Evolutionary conservation across 2,329 filamentous ascomycete genomes (phyloP).

Genomic region (Pyrenophora graminea): DNA sequence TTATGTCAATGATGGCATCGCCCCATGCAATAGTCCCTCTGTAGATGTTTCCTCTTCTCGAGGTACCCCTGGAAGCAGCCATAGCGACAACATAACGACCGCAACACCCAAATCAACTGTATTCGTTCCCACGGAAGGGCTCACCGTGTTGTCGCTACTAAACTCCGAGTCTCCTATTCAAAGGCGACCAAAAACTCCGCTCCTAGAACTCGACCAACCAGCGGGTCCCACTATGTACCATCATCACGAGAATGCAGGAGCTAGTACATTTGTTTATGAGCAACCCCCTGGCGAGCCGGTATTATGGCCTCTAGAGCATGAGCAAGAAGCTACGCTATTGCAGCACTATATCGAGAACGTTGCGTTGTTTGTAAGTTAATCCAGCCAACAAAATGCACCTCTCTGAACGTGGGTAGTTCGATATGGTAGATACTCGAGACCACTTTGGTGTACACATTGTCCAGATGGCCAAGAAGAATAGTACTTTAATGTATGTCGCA

Average conservation of each 20-base stretch:
- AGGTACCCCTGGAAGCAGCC: conserved; percentile 15
- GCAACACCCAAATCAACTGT: conserved; percentile 23
- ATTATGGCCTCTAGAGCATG: conserved; percentile 42
- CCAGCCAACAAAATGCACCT: no score
- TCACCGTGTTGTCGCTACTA: conserved; percentile 41
- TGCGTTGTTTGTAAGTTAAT: conserved; percentile 38
- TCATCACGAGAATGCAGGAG: conserved; percentile 7
- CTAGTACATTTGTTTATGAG: conserved; percentile 35
- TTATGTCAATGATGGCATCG: conserved; percentile 29
- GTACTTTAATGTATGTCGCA: conserved; percentile 39
- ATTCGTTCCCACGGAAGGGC: conserved; percentile 34
- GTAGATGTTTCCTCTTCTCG: conserved; percentile 12
- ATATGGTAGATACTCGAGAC: conserved; percentile 41
- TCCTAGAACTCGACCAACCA: conserved; percentile 23
- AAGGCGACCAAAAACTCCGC: conserved; percentile 15
- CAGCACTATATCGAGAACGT: conserved; percentile 45
- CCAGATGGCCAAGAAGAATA: conserved; percentile 44
- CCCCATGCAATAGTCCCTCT: conserved; percentile 20
- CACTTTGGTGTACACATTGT: conserved; percentile 44
- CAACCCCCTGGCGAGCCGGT: conserved; percentile 36
- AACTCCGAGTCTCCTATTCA: conserved; percentile 40
- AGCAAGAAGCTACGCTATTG: conserved; percentile 45
- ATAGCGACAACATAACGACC: conserved; percentile 10
- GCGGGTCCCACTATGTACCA: conserved; percentile 11
- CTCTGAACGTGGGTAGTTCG: conserved; percentile 31